Percentiles rank a stretch among this genome's conserved stretches.
These are phyloP conservation scores for Lasiodiplodia sp. DNA, from an alignment of 2,329 filamentous ascomycete species.

Conservation along the genomic window DNA sequence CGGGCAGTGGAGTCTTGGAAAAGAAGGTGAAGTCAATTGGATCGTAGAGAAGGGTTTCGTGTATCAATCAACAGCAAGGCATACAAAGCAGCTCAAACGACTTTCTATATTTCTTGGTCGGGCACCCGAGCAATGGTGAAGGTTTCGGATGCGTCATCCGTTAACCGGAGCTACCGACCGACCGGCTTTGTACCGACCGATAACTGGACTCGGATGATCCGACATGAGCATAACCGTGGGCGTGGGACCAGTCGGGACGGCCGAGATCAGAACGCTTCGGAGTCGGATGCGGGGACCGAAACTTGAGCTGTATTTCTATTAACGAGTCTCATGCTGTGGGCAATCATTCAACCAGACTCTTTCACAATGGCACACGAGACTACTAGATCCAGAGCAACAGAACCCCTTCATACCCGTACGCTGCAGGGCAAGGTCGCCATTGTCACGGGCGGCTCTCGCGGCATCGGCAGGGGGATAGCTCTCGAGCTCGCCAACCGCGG, in stretches of 20 bases:
- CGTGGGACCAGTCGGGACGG: too few relatives aligned
- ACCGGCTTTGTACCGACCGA: too few relatives aligned
- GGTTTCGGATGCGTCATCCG: too few relatives aligned
- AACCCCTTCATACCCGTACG: neutral
- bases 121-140: too few relatives aligned
- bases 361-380: neutral
- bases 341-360: neutral
- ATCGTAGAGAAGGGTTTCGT: neutral
- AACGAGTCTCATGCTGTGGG: neutral
- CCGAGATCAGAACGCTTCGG: too few relatives aligned
- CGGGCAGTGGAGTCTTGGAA: neutral
- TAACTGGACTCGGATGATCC: too few relatives aligned
- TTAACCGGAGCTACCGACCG: too few relatives aligned
- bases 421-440: slow-evolving; percentile 49
- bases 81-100: too few relatives aligned
- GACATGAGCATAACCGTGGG: too few relatives aligned
- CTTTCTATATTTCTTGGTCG: too few relatives aligned
- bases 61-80: too few relatives aligned
- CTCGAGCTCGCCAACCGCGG: slow-evolving; percentile 50
- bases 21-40: neutral
- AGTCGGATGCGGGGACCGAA: neutral
- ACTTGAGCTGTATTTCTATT: neutral
- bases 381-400: neutral
- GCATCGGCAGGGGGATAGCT: slow-evolving; percentile 55
- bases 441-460: slow-evolving; percentile 54